Evolutionary conservation across 768 basidiomycete species (phyloP).

Genomic region (Auricularia sp.): DNA sequence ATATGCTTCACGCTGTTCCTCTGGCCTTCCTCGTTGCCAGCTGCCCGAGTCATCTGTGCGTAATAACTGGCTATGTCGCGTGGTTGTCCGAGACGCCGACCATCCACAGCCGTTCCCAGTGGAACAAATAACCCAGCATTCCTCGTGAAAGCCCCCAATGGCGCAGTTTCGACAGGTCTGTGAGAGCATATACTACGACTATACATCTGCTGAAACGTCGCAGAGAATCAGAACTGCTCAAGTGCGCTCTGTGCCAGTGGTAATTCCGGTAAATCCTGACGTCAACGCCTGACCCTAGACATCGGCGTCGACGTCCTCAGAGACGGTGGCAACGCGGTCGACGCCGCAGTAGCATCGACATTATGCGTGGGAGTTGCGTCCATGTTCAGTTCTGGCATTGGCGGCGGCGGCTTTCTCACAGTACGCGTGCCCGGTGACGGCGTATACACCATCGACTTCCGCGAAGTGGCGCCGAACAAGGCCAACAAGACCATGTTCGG

Average conservation of each 20-base stretch:
- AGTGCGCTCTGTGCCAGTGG: constrained; percentile 51
- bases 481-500: constrained; percentile 73
- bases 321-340: constrained; percentile 84
- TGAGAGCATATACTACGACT: neutral
- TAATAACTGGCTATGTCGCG: neutral
- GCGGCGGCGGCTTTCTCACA: constrained; percentile 84
- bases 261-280: neutral
- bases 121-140: constrained; percentile 42
- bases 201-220: neutral
- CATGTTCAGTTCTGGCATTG: constrained; percentile 32
- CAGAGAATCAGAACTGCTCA: constrained; percentile 35
- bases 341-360: constrained; percentile 70
- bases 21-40: neutral
- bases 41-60: neutral
- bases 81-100: neutral
- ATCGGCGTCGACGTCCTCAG: constrained; percentile 71
- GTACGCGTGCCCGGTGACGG: constrained; percentile 57
- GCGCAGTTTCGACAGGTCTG: constrained; percentile 60
- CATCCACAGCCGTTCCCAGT: neutral
- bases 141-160: constrained; percentile 53
- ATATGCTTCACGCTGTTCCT: neutral
- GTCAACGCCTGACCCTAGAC: constrained; percentile 26
- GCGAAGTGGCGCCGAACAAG: constrained; percentile 72
- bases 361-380: constrained; percentile 50
- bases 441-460: constrained; percentile 73